A percentile compares a stretch with the other conserved stretches of the same genome.
Conservation (phyloP, 208 protist species). For the Wallacemonas sp. region DNA sequence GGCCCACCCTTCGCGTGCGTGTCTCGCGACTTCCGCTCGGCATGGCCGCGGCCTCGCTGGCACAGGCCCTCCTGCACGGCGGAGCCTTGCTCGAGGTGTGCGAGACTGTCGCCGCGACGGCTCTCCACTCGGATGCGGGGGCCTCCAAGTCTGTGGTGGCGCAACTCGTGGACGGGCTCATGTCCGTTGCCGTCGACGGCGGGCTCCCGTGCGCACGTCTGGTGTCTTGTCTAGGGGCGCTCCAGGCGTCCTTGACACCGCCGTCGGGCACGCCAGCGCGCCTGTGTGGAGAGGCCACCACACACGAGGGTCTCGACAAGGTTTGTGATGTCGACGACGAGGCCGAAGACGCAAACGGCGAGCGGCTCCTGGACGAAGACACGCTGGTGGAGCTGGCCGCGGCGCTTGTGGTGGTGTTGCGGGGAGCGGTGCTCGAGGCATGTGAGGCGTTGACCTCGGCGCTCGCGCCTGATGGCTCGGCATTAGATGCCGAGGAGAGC, state of each 20-base stretch:
- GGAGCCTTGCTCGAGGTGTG: conserved; percentile 10
- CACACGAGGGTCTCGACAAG: no score
- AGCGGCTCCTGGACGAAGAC: neutral
- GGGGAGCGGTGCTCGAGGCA: neutral
- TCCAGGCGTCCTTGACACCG: no score
- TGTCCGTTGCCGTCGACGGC: neutral
- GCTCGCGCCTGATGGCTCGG: neutral
- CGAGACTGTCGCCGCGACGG: neutral
- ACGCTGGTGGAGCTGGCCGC: neutral
- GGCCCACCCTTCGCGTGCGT: neutral
- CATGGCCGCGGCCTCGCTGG: conserved; percentile 25
- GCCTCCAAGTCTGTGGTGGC: neutral
- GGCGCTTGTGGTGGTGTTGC: neutral
- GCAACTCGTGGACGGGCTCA: neutral
- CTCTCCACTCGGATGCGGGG: neutral
- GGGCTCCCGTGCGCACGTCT: neutral
- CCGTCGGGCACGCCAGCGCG: neutral
- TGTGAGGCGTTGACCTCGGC: neutral
- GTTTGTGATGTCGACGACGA: no score
- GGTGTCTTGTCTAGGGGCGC: neutral
- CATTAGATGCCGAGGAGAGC: no score
- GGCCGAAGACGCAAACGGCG: no score
- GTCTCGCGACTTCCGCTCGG: neutral
- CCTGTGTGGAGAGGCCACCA: neutral
- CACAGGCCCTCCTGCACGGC: conserved; percentile 26